Base-by-base conservation (phyloP, 345 rosid species). In the Brassica rapa region DNA sequence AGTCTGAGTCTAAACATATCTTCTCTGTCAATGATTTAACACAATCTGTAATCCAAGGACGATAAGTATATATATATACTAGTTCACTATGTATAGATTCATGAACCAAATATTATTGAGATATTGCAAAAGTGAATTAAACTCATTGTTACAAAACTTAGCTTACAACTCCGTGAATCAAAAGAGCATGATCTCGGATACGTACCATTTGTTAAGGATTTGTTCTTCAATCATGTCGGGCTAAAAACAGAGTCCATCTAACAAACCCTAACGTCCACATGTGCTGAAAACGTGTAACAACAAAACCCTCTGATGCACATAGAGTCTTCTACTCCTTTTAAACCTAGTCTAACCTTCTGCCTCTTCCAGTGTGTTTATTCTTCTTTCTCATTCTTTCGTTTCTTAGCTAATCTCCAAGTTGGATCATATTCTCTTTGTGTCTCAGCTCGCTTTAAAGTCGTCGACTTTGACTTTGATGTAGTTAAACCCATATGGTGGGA, bases 31-130 rank as follows among this genome's bases (percentile, higher is more conserved):
- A 79, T 73, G 74, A 73, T 25, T 60, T 79, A 25, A 79, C 82
- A 61, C 65, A 79, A n/a, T 73, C 82, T 49, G n/a, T 68, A 56
- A 29, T 79, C 19, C 70, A 73, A 68, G 82, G 82, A 73, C 33
- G 82, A 49, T 79, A 62, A 53, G 6, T 29, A 55, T 63, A 61
- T 11, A 27, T 14, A 2, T n/a, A 64, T 19, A 19, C 21, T 19
- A 19, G 6, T 35, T 64, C 49, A 35, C 25, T 35, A 0, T 65
- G 68, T 65, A 64, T 27, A 27, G 0, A 64, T 33, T 64, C 49
- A 64, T 19, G 49, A 64, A 8, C 25, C 68, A 1, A 64, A 15
- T 14, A 63, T 32, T 33, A 37, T 46, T 46, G 14, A 37, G 8
- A n/a, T 74, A 39, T 65, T 24, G 2, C n/a, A 60, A 25, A 4